Evolutionary conservation across 2,329 filamentous ascomycete genomes (phyloP).

Genomic region (Mycogone perniciosa): DNA sequence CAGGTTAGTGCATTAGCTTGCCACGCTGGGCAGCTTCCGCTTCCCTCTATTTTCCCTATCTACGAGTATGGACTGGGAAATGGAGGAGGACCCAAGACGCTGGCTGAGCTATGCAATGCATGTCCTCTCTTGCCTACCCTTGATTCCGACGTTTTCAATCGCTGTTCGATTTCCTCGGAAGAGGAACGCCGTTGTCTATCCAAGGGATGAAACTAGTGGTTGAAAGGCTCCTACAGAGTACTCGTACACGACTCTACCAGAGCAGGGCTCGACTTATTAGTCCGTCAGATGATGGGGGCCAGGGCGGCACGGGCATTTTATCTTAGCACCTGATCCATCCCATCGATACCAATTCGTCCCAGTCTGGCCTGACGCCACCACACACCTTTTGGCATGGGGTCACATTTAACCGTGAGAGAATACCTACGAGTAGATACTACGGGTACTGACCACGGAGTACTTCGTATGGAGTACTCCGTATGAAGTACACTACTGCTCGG

Average conservation of each 20-base stretch:
- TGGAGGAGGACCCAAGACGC: not conserved
- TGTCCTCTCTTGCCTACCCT: not conserved
- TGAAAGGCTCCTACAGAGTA: too few relatives aligned
- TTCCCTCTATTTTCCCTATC: not conserved
- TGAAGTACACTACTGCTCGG: too few relatives aligned
- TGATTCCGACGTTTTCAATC: not conserved
- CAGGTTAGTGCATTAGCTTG: constrained; percentile 1
- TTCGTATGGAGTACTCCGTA: too few relatives aligned
- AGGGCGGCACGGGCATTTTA: not conserved
- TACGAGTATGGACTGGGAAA: not conserved
- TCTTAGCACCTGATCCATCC: constrained; percentile 1
- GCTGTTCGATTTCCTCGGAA: too few relatives aligned
- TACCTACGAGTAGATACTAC: too few relatives aligned
- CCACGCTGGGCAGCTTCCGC: not conserved
- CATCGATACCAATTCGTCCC: not conserved
- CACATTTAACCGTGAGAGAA: not conserved
- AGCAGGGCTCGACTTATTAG: not conserved
- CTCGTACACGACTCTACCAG: not conserved
- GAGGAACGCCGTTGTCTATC: too few relatives aligned
- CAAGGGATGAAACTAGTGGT: too few relatives aligned
- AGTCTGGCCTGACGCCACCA: not conserved
- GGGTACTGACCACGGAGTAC: too few relatives aligned
- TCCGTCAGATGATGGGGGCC: constrained; percentile 1
- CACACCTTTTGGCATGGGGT: not conserved
- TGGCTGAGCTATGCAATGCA: not conserved